Percentiles rank a stretch among this genome's conserved stretches.
These are phyloP conservation scores for Lactarius sanguifluus DNA, from an alignment of 768 basidiomycete genomes.

Conservation along the genomic window DNA sequence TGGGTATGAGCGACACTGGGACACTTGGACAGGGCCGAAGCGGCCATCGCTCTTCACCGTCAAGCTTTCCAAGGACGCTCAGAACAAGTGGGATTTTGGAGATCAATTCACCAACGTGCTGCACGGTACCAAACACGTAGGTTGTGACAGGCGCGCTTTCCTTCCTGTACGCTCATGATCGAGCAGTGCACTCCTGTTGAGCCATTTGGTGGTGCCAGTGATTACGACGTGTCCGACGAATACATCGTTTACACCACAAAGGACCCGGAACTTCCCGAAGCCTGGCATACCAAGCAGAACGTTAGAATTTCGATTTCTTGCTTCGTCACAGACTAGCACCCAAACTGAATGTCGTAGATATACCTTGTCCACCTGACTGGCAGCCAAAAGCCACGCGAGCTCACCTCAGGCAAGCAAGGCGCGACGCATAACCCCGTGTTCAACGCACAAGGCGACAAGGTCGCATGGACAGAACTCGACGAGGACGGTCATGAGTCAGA, in stretches of 20 bases:
- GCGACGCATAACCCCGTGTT: conserved; percentile 76
- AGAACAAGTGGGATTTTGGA: conserved; percentile 55
- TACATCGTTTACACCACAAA: conserved; percentile 85
- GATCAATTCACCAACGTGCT: conserved; percentile 57
- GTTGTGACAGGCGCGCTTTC: conserved; percentile 29
- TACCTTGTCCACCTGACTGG: conserved; percentile 66
- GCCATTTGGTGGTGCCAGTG: conserved; percentile 81
- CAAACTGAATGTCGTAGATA: conserved; percentile 44
- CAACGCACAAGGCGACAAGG: conserved; percentile 62
- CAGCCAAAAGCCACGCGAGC: conserved; percentile 51
- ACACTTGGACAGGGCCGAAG: conserved; percentile 73
- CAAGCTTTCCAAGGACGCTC: conserved; percentile 47
- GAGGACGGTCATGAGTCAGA: conserved; percentile 91
- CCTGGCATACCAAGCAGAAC: conserved; percentile 89
- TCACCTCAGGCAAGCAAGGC: conserved; percentile 85
- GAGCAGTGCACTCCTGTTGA: conserved; percentile 70
- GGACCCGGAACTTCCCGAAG: conserved; percentile 70
- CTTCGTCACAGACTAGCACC: background rate
- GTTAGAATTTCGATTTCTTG: conserved; percentile 40
- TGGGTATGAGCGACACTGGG: conserved; percentile 54
- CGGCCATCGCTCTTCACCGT: conserved; percentile 71
- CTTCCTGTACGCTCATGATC: background rate
- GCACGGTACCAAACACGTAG: conserved; percentile 67
- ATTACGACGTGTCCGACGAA: conserved; percentile 70
- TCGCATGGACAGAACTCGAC: conserved; percentile 86